Evolutionary conservation across 2,329 filamentous ascomycete species (phyloP).

Genomic region (Colletotrichum trifolii): DNA sequence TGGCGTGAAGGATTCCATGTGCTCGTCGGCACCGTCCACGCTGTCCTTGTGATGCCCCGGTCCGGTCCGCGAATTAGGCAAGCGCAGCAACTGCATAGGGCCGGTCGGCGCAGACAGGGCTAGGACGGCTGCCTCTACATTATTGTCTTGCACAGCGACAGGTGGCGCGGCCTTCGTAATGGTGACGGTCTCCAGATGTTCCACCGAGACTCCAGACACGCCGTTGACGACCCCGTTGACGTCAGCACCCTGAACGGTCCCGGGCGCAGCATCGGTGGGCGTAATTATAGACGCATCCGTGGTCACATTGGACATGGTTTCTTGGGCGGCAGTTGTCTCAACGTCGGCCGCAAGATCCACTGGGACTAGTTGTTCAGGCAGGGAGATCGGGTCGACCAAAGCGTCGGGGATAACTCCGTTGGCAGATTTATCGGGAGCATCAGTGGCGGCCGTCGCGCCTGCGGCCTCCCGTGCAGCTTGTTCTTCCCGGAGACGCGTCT

Average conservation of each 20-base stretch:
- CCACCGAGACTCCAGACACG: too few relatives aligned
- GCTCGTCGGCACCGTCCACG: too few relatives aligned
- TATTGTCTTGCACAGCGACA: too few relatives aligned
- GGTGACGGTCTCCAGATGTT: too few relatives aligned
- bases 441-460: background rate
- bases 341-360: background rate
- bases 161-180: too few relatives aligned
- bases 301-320: slow-evolving; percentile 10
- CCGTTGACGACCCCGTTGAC: slow-evolving; percentile 2
- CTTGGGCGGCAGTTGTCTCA: background rate
- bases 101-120: slow-evolving; percentile 47
- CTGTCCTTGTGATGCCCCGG: too few relatives aligned
- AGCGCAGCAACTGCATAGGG: slow-evolving; percentile 58
- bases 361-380: slow-evolving; percentile 18
- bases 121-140: too few relatives aligned
- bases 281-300: slow-evolving; percentile 3
- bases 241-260: background rate
- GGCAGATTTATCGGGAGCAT: slow-evolving; percentile 1
- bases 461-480: slow-evolving; percentile 9
- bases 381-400: slow-evolving; percentile 15
- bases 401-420: slow-evolving; percentile 21
- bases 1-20: too few relatives aligned
- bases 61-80: slow-evolving; percentile 62
- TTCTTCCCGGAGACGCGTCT: slow-evolving; percentile 65
- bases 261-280: slow-evolving; percentile 8